These are phyloP conservation scores for Neolentinus lepideus DNA, from an alignment of 1,284 basidiomycete species.

Conservation along the genomic window DNA sequence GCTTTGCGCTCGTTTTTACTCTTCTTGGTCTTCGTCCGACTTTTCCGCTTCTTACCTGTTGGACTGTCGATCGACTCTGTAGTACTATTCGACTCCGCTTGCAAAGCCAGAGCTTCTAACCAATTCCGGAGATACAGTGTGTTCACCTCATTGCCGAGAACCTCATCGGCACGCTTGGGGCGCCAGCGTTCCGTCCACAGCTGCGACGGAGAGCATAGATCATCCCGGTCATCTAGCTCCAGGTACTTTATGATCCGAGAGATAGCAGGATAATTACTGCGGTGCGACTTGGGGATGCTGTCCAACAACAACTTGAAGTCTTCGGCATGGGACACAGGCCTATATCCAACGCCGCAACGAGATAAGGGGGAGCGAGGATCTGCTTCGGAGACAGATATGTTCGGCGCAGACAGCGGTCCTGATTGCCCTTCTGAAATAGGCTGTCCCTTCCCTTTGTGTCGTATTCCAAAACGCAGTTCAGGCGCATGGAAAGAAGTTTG, in stretches of 20 bases:
- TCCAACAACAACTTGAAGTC: background rate
- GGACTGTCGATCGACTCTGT: background rate
- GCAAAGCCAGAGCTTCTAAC: slow-evolving; percentile 66
- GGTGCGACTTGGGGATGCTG: slow-evolving; percentile 15
- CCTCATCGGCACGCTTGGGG: slow-evolving; percentile 65
- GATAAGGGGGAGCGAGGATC: background rate
- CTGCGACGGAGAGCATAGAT: slow-evolving; percentile 13
- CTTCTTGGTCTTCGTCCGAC: slow-evolving; percentile 5
- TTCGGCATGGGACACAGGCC: background rate
- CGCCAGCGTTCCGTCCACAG: slow-evolving; percentile 79
- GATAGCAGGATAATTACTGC: slow-evolving; percentile 44
- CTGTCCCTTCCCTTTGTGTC: slow-evolving; percentile 11
- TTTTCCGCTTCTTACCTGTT: slow-evolving; percentile 14
- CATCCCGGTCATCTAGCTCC: slow-evolving; percentile 3
- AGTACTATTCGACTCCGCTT: slow-evolving; percentile 16
- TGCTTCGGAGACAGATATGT: background rate
- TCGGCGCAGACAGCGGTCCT: slow-evolving; percentile 11
- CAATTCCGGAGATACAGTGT: slow-evolving; percentile 78
- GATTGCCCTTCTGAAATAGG: slow-evolving; percentile 24
- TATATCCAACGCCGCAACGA: background rate
- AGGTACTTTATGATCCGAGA: slow-evolving; percentile 28
- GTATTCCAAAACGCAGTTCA: background rate
- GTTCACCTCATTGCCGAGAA: slow-evolving; percentile 76
- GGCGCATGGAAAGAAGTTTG: slow-evolving; percentile 28
- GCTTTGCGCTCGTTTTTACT: slow-evolving; percentile 6